Evolutionary conservation across 805 yeast genomes (phyloP).

Genomic region (Barnettozyma salicaria): DNA sequence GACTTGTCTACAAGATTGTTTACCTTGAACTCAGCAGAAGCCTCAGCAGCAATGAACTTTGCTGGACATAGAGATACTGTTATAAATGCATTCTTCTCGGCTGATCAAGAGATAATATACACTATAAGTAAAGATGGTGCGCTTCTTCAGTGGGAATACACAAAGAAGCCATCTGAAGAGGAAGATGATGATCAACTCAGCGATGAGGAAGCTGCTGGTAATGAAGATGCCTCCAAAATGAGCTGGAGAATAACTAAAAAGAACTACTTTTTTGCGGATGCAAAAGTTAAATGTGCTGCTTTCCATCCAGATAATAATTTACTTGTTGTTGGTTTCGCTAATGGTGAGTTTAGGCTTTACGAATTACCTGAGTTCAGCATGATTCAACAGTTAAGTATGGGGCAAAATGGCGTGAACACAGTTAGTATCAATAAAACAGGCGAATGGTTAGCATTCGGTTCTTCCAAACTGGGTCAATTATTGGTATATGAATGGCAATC

Average conservation of each 20-base stretch:
- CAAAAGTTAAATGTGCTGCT: conserved; percentile 72
- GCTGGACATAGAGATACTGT: conserved; percentile 93
- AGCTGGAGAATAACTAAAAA: conserved; percentile 83
- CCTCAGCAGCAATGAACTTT: conserved; percentile 73
- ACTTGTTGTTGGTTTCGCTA: conserved; percentile 81
- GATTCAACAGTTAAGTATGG: conserved; percentile 85
- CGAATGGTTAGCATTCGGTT: conserved; percentile 97
- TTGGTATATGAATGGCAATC: conserved; percentile 98
- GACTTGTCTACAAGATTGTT: conserved; percentile 86
- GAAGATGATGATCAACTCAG: conserved; percentile 36
- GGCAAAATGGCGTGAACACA: conserved; percentile 81
- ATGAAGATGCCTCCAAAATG: conserved; percentile 34
- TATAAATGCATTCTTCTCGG: conserved; percentile 77
- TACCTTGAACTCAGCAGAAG: conserved; percentile 66
- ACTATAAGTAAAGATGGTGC: conserved; percentile 96
- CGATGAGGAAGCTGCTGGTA: conserved; percentile 38
- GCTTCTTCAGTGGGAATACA: conserved; percentile 84
- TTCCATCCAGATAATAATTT: conserved; percentile 70
- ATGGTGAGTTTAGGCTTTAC: conserved; percentile 87
- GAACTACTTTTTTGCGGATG: conserved; percentile 63
- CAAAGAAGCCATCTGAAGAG: conserved; percentile 45
- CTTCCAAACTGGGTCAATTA: conserved; percentile 84
- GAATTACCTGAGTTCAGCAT: conserved; percentile 77
- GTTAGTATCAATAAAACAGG: conserved; percentile 78
- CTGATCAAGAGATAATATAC: conserved; percentile 83